Conservation (phyloP, 805 yeast genomes). For the Priceomyces medius region DNA sequence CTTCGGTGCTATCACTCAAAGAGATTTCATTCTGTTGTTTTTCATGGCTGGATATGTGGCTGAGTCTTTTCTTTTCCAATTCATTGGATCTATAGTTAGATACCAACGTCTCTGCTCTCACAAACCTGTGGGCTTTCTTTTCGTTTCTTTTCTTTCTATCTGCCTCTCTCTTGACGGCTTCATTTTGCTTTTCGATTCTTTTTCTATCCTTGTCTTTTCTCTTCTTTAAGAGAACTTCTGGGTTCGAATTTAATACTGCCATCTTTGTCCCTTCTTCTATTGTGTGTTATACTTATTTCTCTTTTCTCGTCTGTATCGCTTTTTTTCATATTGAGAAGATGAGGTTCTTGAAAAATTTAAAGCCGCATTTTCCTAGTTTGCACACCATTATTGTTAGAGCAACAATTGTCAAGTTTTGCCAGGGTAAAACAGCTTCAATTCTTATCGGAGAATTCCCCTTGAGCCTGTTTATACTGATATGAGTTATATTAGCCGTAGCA, state of each 20-base stretch:
- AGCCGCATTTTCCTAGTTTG: conserved; percentile 2
- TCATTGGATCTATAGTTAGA: conserved; percentile 62
- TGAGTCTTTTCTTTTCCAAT: conserved; percentile 67
- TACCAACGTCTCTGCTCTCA: conserved; percentile 73
- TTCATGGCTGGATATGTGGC: conserved; percentile 59
- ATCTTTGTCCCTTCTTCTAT: conserved; percentile 14
- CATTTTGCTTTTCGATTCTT: conserved; percentile 71
- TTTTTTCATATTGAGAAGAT: conserved; percentile 1
- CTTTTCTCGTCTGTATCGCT: conserved; percentile 6
- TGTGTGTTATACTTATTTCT: neutral
- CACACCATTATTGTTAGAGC: neutral
- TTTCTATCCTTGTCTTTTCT: conserved; percentile 76
- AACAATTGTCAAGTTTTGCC: neutral
- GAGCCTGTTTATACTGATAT: too few species aligned
- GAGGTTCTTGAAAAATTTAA: conserved; percentile 1
- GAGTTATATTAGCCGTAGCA: too few species aligned
- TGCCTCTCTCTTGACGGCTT: conserved; percentile 51
- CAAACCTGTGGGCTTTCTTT: conserved; percentile 51
- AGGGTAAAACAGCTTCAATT: neutral
- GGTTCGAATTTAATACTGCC: conserved; percentile 62
- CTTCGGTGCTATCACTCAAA: conserved; percentile 26
- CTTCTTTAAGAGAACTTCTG: conserved; percentile 74
- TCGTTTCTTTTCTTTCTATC: conserved; percentile 43
- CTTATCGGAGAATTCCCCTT: too few species aligned
- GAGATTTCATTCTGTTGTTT: conserved; percentile 39